Base-by-base conservation (phyloP, 768 basidiomycete genomes). In the Naganishia vaughanmartiniae region DNA sequence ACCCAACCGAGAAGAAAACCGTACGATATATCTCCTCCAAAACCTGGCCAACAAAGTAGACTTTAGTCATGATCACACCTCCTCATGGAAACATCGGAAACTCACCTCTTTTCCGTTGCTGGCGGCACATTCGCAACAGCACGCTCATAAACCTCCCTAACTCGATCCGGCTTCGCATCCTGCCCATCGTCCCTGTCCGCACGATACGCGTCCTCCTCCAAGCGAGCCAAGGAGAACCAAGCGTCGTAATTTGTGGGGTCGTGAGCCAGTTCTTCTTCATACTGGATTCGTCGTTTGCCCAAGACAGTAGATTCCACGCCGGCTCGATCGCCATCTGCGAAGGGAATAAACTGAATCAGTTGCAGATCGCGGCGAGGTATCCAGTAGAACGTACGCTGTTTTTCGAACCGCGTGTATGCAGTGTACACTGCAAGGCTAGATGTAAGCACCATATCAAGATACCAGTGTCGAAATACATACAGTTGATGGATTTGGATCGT, bases 211-310 rank as follows among this genome's bases (percentile, higher is more conserved):
- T 88, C 90, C 81, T 98, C 96, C 79, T 98, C 96, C 39, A 99
- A 80, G 21, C 94, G 86, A 26, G 92, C 87, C 75, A 95, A 95
- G 77, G 98, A 96, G 78, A 99, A 97, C 96, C 96, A 99, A 0
- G 90, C 89, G 80, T 98, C 96, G 78, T 97, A 99, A 80, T 97
- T 97, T 53, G 89, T 87, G 0, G 92, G 89, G 73, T 98, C 93
- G 69, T 95, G 90, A 12, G 88, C 80, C 1, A 98, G 82, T 81
- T 99, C 96, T 73, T 99, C 96, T 79, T 99, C 96, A 77, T 99
- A 98, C 76, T 98, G 93, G 69, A 99, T 97, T 46, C 96, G 87
- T n/a, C 96, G 88, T 81, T 97, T 99, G 36, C 94, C 94, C 0
- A 97, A 86, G 0, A 99, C 95, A 9, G 96, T 99, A 48, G 88